These are phyloP conservation scores for rapeseed (Brassica napus) DNA, from an alignment of 345 rosid species.

Conservation along the genomic window DNA sequence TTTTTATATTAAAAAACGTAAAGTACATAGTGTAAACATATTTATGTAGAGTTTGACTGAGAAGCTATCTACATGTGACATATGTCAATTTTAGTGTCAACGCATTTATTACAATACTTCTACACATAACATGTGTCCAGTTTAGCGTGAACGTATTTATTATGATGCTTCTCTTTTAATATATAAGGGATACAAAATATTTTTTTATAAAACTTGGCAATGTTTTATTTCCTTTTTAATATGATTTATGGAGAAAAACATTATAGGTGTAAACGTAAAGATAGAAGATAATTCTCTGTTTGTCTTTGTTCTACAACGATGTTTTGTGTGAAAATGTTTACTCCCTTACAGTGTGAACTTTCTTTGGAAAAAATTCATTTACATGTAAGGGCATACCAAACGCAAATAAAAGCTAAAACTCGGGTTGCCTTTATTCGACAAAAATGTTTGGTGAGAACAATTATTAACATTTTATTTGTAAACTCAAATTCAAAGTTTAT, in stretches of 20 bases:
- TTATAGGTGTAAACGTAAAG: neutral
- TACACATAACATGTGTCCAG: no score
- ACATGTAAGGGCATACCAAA: neutral
- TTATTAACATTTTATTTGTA: neutral
- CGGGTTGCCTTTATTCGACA: neutral
- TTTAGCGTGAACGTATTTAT: no score
- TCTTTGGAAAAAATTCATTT: neutral
- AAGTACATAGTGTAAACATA: no score
- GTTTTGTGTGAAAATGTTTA: neutral
- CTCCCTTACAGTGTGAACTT: neutral
- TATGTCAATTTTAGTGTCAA: no score
- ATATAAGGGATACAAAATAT: no score
- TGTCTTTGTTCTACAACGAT: neutral
- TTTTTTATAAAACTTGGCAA: neutral
- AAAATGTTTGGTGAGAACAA: neutral
- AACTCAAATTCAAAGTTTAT: neutral
- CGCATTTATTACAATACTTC: no score
- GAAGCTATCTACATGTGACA: no score
- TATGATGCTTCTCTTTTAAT: no score
- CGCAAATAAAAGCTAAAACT: neutral
- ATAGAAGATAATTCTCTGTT: neutral
- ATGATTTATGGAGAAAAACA: neutral
- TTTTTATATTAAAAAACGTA: no score
- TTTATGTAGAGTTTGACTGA: no score
- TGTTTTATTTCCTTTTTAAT: neutral